Evolutionary conservation across 2,329 filamentous ascomycete genomes (phyloP).

Genomic region (Penicillium janthinellum): DNA sequence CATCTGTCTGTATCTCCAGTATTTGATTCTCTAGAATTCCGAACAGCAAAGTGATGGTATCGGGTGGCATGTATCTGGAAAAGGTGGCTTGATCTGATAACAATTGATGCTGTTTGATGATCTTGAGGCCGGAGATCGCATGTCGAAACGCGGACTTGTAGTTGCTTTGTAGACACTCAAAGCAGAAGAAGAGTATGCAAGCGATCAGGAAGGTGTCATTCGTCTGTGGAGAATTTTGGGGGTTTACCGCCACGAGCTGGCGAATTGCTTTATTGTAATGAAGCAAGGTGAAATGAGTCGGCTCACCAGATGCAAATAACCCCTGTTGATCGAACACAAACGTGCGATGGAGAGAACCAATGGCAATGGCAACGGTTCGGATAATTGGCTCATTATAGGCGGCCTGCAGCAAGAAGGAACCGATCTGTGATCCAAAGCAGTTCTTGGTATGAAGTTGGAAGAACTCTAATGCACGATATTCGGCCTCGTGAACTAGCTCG

Average conservation of each 20-base stretch:
- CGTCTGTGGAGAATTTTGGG: constrained; percentile 33
- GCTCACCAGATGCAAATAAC: not conserved
- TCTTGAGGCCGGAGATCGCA: constrained; percentile 34
- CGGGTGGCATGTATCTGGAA: constrained; percentile 13
- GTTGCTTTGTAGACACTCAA: constrained; percentile 58
- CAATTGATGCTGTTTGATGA: constrained; percentile 24
- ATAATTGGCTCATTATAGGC: constrained; percentile 51
- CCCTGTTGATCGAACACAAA: constrained; percentile 13
- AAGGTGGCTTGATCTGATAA: not conserved
- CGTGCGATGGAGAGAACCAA: constrained; percentile 52
- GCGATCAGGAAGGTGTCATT: constrained; percentile 46
- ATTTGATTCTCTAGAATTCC: constrained; percentile 23
- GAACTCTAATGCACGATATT: constrained; percentile 43
- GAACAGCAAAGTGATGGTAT: constrained; percentile 17
- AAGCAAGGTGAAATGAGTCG: constrained; percentile 39
- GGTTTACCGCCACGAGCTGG: constrained; percentile 41
- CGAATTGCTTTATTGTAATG: constrained; percentile 54
- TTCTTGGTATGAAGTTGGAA: constrained; percentile 47
- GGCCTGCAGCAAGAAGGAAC: constrained; percentile 49
- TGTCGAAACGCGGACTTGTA: constrained; percentile 48
- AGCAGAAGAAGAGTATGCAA: constrained; percentile 56
- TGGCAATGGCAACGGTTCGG: constrained; percentile 52
- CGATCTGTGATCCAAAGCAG: constrained; percentile 47
- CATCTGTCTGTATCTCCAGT: constrained; percentile 21
- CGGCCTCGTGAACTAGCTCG: constrained; percentile 30